Conservation (phyloP, 176 grass and related monocot species). For the Olyra latifolia region DNA sequence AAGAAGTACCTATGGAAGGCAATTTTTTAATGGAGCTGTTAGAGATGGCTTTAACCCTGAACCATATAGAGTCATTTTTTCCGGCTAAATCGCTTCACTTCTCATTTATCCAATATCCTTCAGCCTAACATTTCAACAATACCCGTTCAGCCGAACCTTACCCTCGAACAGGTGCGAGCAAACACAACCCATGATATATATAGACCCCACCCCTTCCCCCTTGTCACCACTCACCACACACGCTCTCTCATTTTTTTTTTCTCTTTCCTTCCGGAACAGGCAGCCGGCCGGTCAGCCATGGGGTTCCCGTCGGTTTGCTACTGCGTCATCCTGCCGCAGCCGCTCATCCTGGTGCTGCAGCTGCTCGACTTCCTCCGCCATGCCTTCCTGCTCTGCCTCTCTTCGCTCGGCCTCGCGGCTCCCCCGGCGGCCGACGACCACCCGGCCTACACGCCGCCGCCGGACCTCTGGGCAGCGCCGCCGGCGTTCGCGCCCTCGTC, state of each 20-base stretch:
- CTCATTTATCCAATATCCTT: too few species aligned
- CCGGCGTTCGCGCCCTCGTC: background rate
- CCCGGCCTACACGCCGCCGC: constrained; percentile 27
- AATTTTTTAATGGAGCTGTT: too few species aligned
- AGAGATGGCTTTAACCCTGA: too few species aligned
- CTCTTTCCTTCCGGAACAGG: constrained; percentile 3
- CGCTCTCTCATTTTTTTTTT: background rate
- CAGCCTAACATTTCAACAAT: too few species aligned
- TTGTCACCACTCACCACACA: too few species aligned
- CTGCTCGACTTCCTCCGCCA: constrained; percentile 56
- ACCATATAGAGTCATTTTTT: too few species aligned
- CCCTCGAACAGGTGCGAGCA: too few species aligned
- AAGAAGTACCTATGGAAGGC: too few species aligned
- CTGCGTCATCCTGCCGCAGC: constrained; percentile 76
- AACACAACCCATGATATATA: constrained; percentile 25
- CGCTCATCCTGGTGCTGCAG: constrained; percentile 67
- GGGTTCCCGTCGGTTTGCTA: constrained; percentile 80
- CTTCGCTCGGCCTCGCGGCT: constrained; percentile 47
- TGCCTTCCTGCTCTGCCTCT: constrained; percentile 47
- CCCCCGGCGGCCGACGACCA: constrained; percentile 43
- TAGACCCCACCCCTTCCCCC: constrained; percentile 13
- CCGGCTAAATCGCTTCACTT: too few species aligned
- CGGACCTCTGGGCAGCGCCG: constrained; percentile 27
- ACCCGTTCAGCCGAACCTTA: too few species aligned
- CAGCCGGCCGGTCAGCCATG: constrained; percentile 34